phyloP scores from a whole-genome alignment of 2,329 filamentous ascomycete genomes.

The Cytospora chrysosperma region DNA sequence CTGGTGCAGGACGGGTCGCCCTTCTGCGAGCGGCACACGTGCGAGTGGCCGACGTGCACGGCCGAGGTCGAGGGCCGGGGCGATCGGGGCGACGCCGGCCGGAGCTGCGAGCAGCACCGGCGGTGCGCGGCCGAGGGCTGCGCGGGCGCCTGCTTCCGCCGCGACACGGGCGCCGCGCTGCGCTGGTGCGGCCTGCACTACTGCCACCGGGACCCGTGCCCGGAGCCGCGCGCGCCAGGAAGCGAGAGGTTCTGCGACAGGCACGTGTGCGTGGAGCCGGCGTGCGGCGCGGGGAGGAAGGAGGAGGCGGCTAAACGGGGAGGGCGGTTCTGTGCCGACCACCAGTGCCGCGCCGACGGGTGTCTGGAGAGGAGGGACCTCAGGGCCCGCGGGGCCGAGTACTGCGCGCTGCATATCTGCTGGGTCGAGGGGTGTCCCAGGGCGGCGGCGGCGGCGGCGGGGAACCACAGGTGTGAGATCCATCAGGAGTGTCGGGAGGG shows the following conservation, averaged over 20 bases:
- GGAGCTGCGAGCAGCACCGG: constrained; percentile 24
- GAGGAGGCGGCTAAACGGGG: no score
- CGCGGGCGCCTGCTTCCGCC: constrained; percentile 20
- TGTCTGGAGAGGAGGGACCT: constrained; percentile 20
- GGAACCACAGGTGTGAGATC: constrained; percentile 15
- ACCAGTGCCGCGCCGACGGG: constrained; percentile 11
- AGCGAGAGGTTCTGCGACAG: constrained; percentile 6
- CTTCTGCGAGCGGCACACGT: constrained; percentile 27
- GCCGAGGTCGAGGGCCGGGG: constrained; percentile 19
- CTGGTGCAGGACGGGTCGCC: constrained; percentile 3
- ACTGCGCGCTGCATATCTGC: constrained; percentile 18
- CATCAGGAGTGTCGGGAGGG: constrained; percentile 8
- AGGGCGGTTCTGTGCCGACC: constrained; percentile 16
- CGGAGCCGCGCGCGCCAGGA: neutral
- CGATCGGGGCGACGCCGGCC: neutral
- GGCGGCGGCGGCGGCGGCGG: neutral
- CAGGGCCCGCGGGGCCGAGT: neutral
- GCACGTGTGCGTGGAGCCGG: constrained; percentile 17
- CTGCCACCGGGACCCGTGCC: constrained; percentile 21
- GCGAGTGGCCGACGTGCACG: constrained; percentile 22
- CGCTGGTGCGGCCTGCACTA: constrained; percentile 24
- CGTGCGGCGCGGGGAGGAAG: constrained; percentile 1
- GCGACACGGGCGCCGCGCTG: constrained; percentile 14
- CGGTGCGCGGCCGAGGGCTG: constrained; percentile 20
- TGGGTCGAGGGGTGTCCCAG: constrained; percentile 10